Conservation (phyloP, 257 asterid species). For the Linderniella brevidens region DNA sequence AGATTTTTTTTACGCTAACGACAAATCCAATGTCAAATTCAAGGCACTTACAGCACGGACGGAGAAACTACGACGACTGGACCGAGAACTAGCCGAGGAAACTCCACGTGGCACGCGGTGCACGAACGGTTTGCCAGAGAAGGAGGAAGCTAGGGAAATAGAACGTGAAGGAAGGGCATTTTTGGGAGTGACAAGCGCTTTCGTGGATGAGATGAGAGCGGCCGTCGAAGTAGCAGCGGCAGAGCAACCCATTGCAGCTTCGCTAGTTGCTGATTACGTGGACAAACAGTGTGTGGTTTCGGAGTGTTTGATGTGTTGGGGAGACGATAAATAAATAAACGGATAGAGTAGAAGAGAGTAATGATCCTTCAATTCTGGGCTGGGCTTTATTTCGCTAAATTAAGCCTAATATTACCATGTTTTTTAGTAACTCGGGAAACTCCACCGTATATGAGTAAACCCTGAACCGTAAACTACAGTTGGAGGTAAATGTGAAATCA, state of each 20-base stretch:
- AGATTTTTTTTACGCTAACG: neutral
- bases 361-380: neutral
- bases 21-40: neutral
- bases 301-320: neutral
- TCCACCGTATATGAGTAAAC: too few relatives aligned
- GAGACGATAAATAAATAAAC: neutral
- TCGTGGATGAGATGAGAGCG: constrained; percentile 1
- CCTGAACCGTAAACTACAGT: too few relatives aligned
- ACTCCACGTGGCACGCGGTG: neutral
- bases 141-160: neutral
- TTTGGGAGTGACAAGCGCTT: neutral
- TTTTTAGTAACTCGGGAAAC: neutral
- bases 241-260: constrained; percentile 1
- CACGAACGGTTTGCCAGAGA: neutral
- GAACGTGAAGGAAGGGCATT: neutral
- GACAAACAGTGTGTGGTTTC: neutral
- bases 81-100: neutral
- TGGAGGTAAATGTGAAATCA: too few relatives aligned
- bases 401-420: neutral
- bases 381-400: neutral
- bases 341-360: neutral
- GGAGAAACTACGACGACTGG: neutral
- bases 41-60: constrained; percentile 5
- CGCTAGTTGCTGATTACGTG: neutral
- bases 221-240: constrained; percentile 1